phyloP scores from a whole-genome alignment of 2,329 filamentous ascomycete genomes.

The Claviceps citrina region DNA sequence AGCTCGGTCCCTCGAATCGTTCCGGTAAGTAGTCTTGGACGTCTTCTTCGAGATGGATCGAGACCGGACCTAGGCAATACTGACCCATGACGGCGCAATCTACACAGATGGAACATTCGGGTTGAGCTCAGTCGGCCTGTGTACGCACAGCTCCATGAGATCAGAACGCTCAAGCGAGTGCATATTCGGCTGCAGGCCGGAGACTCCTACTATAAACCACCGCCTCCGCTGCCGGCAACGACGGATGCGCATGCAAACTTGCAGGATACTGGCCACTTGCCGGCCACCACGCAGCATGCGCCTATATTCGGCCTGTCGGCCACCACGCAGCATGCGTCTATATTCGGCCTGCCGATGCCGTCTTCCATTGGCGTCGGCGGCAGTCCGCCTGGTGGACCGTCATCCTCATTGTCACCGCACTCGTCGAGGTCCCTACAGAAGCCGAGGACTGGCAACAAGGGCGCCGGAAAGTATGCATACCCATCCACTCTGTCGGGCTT shows the following conservation, averaged over 20 bases:
- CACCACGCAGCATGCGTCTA: slow-evolving; percentile 7
- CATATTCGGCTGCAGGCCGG: slow-evolving; percentile 45
- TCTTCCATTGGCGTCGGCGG: slow-evolving; percentile 8
- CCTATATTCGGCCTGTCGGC: too few species aligned
- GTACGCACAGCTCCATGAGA: slow-evolving; percentile 40
- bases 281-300: slow-evolving; percentile 12
- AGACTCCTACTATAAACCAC: slow-evolving; percentile 36
- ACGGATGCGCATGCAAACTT: slow-evolving; percentile 15
- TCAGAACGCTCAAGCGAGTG: slow-evolving; percentile 35
- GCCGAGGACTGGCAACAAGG: slow-evolving; percentile 19
- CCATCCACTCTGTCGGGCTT: slow-evolving; percentile 43
- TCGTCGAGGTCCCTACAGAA: slow-evolving; percentile 23
- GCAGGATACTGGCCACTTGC: slow-evolving; percentile 20
- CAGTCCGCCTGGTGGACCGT: slow-evolving; percentile 10
- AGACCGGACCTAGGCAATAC: neutral
- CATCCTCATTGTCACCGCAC: slow-evolving; percentile 17
- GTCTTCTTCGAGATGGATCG: too few species aligned
- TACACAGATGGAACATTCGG: slow-evolving; percentile 44
- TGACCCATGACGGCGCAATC: slow-evolving; percentile 1
- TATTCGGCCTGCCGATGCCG: slow-evolving; percentile 6
- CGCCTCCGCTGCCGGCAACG: slow-evolving; percentile 29
- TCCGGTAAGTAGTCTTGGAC: slow-evolving; percentile 27
- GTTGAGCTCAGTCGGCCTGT: slow-evolving; percentile 45
- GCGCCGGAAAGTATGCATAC: slow-evolving; percentile 17
- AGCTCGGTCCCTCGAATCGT: slow-evolving; percentile 38